Percentiles rank a stretch among this genome's conserved stretches.
Conservation (phyloP, 352 stramenopile species). For the Peronospora destructor region DNA sequence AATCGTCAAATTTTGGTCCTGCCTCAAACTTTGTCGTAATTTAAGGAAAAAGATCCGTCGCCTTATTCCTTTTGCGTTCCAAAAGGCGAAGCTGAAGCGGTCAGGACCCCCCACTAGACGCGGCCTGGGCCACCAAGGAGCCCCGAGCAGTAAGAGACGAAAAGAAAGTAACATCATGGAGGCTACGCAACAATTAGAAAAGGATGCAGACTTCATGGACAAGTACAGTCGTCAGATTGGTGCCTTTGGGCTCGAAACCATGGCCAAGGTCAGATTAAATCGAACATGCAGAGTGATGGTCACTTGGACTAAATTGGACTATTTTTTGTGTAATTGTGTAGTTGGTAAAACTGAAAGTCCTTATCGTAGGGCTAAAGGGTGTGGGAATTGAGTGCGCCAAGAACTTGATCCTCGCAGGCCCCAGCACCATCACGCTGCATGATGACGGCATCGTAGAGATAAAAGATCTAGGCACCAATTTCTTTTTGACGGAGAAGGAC, state of each 20-base stretch:
- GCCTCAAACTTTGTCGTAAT: constrained; percentile 7
- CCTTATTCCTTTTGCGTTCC: constrained; percentile 13
- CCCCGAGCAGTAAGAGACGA: constrained; percentile 23
- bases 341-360: constrained; percentile 75
- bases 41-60: constrained; percentile 11
- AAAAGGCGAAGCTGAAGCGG: constrained; percentile 30
- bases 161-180: constrained; percentile 38
- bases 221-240: constrained; percentile 91
- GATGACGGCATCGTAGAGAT: constrained; percentile 68
- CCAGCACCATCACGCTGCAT: constrained; percentile 81
- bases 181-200: constrained; percentile 54
- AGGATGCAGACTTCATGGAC: constrained; percentile 89
- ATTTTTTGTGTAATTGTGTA: constrained; percentile 17
- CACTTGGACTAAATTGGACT: constrained; percentile 4
- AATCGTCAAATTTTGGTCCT: constrained; percentile 14
- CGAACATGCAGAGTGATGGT: constrained; percentile 18
- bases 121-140: constrained; percentile 26
- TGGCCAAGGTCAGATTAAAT: constrained; percentile 69
- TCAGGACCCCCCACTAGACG: constrained; percentile 15
- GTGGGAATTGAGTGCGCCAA: constrained; percentile 89
- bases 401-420: constrained; percentile 90
- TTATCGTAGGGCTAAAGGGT: constrained; percentile 81
- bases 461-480: constrained; percentile 90
- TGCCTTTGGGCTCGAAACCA: constrained; percentile 87
- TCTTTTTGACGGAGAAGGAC: constrained; percentile 86